Conservation (phyloP, 768 basidiomycete species). For the Trametes punicea region DNA sequence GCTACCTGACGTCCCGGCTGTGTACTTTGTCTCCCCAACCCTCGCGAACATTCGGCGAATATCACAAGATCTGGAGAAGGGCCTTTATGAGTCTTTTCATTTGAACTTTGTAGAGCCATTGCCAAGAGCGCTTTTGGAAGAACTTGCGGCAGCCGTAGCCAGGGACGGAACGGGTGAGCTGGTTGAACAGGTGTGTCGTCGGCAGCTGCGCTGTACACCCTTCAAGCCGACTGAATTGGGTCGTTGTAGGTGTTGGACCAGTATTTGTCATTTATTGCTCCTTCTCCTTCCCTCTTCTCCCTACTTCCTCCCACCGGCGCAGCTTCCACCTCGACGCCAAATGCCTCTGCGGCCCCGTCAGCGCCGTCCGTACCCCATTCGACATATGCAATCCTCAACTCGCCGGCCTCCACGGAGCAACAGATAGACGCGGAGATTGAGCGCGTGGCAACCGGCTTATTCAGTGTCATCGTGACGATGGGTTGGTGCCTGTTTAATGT, state of each 20-base stretch:
- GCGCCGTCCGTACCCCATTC: slow-evolving; percentile 39
- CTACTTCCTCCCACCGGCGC: slow-evolving; percentile 61
- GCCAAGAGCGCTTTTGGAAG: slow-evolving; percentile 85
- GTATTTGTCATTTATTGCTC: slow-evolving; percentile 93
- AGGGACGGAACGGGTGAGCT: slow-evolving; percentile 78
- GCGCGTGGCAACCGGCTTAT: slow-evolving; percentile 83
- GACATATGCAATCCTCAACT: slow-evolving; percentile 86
- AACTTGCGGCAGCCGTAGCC: slow-evolving; percentile 87
- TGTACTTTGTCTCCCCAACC: slow-evolving; percentile 95
- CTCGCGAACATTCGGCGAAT: slow-evolving; percentile 83
- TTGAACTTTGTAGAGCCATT: slow-evolving; percentile 94
- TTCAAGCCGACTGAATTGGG: neutral
- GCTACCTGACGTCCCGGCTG: slow-evolving; percentile 90
- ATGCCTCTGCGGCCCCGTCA: slow-evolving; percentile 35
- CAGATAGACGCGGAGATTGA: slow-evolving; percentile 94
- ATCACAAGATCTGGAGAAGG: slow-evolving; percentile 87
- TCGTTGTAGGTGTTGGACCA: slow-evolving; percentile 81
- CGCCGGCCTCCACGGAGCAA: slow-evolving; percentile 84
- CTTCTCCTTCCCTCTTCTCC: slow-evolving; percentile 90
- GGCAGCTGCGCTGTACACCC: slow-evolving; percentile 12
- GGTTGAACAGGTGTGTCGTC: slow-evolving; percentile 63
- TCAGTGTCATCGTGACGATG: slow-evolving; percentile 85
- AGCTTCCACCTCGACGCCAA: slow-evolving; percentile 31
- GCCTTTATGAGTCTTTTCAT: slow-evolving; percentile 89
- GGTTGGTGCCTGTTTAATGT: slow-evolving; percentile 44